Evolutionary conservation across 2,329 filamentous ascomycete genomes (phyloP).

Genomic region (Apiospora koreana): DNA sequence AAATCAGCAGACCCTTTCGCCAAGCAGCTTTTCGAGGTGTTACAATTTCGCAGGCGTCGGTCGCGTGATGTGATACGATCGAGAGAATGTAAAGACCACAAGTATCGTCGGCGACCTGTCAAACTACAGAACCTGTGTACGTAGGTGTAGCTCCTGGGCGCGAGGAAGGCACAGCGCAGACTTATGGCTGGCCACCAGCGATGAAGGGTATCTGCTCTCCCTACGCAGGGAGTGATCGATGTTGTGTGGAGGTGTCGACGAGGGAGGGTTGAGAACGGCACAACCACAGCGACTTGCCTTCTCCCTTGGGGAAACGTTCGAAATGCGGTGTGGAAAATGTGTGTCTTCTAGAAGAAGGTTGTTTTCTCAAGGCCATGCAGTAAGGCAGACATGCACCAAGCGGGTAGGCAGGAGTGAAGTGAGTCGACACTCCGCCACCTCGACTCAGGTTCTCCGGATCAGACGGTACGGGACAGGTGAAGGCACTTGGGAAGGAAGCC

Average conservation of each 20-base stretch:
- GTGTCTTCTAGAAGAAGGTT: conserved; percentile 5
- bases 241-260: background rate
- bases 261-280: background rate
- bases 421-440: conserved; percentile 3
- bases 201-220: background rate
- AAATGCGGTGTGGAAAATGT: background rate
- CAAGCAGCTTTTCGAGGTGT: background rate
- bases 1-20: background rate
- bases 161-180: background rate
- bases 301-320: background rate
- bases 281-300: background rate
- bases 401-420: conserved; percentile 5
- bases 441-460: conserved; percentile 4
- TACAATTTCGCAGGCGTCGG: conserved; percentile 1
- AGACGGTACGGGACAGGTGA: background rate
- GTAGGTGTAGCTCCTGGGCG: background rate
- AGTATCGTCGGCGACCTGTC: conserved; percentile 2
- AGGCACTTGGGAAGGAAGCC: background rate
- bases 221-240: background rate
- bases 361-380: background rate
- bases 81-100: background rate
- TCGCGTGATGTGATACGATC: conserved; percentile 9
- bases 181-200: background rate
- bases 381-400: background rate
- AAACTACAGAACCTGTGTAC: conserved; percentile 2